Base-by-base conservation (phyloP, 805 yeast species). In the Metschnikowia lachancei region DNA sequence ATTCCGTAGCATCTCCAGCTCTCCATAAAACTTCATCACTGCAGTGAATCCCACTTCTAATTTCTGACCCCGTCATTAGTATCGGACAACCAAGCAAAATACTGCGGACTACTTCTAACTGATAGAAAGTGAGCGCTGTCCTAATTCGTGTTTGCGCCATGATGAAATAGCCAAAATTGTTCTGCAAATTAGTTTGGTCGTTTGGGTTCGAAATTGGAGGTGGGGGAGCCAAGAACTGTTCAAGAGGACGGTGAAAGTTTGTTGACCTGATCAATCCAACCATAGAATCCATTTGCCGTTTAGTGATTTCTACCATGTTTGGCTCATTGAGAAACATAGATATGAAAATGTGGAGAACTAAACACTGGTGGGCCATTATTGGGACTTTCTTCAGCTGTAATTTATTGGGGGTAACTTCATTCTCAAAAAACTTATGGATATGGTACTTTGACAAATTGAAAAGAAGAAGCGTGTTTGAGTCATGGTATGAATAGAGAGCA, bases 401-500 rank as follows among this genome's bases (percentile, higher is more conserved):
- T 51, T 75, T 75, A 53, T 67, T 72, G 57, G 58, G 63, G 46
- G 71, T 74, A 58, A 63, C 70, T 60, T 72, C 75, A 36, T 65
- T 66, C 54, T 83, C 89, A 70, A 86, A 75, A 53, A 75, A 80
- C 50, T 77, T 78, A 59, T 85, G 88, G 46, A 85, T 79, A 52
- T 83, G 79, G 45, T 70, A 78, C 58, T 86, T 78, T 14, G 87
- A 76, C 48, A 86, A 75, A 58, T 83, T 83, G 62, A 83, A 85
- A 47, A 86, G 65, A 9, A 85, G 70, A 56, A 84, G 74, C 0
- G 96, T 87, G 59, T 87, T 87, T 31, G 83, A 68, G 28, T 89
- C 85, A 58, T 86, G 90, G 66, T 85, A 88, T 0, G 88, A 81
- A 58, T 87, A 88, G 18, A 91, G 72, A 0, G 97, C 96, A 36